phyloP scores from a whole-genome alignment of 345 rosid genomes.

The Cardiospermum halicacabum region DNA sequence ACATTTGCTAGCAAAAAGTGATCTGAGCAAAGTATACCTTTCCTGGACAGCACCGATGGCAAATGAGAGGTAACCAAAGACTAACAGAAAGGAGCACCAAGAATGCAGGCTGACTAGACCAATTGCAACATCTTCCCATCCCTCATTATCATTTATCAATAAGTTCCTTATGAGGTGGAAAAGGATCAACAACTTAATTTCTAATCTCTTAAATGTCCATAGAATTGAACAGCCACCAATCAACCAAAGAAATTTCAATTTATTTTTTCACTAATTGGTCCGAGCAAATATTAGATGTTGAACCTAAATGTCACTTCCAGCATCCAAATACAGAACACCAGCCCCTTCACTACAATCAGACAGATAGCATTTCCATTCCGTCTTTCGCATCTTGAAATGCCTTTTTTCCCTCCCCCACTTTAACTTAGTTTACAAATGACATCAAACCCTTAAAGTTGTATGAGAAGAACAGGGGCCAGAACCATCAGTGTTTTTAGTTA shows the following conservation, averaged over 20 bases:
- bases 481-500: background rate
- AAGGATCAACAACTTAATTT: background rate
- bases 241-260: background rate
- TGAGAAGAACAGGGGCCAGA: conserved; percentile 2
- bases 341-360: background rate
- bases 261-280: background rate
- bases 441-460: conserved; percentile 3
- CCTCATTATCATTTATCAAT: conserved; percentile 17
- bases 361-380: background rate
- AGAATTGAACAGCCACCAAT: conserved; percentile 3
- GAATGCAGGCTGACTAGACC: conserved; percentile 16
- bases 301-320: conserved; percentile 4
- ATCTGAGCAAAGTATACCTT: conserved; percentile 9
- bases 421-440: conserved; percentile 1
- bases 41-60: conserved; percentile 13
- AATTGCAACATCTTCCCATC: conserved; percentile 10
- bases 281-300: background rate
- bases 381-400: background rate
- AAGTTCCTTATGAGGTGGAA: conserved; percentile 19
- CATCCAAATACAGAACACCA: conserved; percentile 2
- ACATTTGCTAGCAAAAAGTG: conserved; percentile 11
- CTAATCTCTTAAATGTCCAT: conserved; percentile 8
- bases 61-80: conserved; percentile 12
- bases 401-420: background rate
- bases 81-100: conserved; percentile 12